These are phyloP conservation scores for Phytophthora idaei DNA, from an alignment of 352 stramenopile genomes.

Conservation along the genomic window DNA sequence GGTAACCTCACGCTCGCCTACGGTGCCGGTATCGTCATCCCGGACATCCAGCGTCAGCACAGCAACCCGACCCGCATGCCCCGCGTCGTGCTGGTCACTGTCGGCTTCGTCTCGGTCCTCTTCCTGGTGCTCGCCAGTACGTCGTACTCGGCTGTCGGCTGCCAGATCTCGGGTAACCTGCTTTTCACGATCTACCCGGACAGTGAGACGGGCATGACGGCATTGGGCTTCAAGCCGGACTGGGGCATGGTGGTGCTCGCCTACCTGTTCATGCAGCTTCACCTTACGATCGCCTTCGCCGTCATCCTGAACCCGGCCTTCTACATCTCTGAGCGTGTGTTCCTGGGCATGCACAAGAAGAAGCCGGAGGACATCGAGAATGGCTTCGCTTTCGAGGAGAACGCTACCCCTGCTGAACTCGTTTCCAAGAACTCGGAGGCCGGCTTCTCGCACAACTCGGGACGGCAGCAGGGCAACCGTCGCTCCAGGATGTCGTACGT, in stretches of 20 bases:
- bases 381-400: constrained; percentile 29
- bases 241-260: constrained; percentile 52
- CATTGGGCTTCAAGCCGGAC: constrained; percentile 49
- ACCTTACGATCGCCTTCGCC: constrained; percentile 55
- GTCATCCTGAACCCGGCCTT: constrained; percentile 54
- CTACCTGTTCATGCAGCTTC: constrained; percentile 64
- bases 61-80: constrained; percentile 66
- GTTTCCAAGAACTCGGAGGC: constrained; percentile 29
- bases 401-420: constrained; percentile 8
- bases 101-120: constrained; percentile 56
- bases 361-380: constrained; percentile 27
- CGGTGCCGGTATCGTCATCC: constrained; percentile 67
- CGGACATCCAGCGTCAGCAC: constrained; percentile 65
- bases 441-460: constrained; percentile 14
- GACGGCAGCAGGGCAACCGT: constrained; percentile 13
- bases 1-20: constrained; percentile 73
- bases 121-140: constrained; percentile 54
- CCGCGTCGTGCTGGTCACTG: constrained; percentile 55
- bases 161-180: constrained; percentile 73
- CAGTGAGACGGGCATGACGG: constrained; percentile 30
- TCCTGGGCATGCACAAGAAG: constrained; percentile 61
- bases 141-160: constrained; percentile 60
- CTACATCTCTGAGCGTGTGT: constrained; percentile 49
- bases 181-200: constrained; percentile 69
- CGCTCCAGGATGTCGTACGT: constrained; percentile 54